phyloP scores from a whole-genome alignment of 139 green algal species.

The Chlorella sp. region DNA sequence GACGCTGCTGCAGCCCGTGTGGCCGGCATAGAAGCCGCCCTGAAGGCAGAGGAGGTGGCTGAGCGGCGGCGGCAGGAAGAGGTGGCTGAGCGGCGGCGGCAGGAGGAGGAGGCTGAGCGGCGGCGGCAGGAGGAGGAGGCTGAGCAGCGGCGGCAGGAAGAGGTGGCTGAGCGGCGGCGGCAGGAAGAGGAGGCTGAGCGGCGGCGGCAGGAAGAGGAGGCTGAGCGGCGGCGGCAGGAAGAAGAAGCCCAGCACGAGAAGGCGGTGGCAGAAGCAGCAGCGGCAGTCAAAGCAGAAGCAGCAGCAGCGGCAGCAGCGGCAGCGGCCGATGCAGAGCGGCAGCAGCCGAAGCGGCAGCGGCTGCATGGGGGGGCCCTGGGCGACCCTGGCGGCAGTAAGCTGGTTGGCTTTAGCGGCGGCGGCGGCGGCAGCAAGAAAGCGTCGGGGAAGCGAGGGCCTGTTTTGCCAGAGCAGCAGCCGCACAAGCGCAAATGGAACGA shows the following conservation, averaged over 20 bases:
- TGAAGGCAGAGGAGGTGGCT: neutral
- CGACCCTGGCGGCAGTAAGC: neutral
- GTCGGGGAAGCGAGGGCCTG: neutral
- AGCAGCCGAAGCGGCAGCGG: neutral
- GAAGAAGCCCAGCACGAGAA: neutral
- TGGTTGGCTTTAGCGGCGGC: neutral
- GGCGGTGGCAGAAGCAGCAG: neutral
- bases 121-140: conserved; percentile 1
- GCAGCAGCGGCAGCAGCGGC: neutral
- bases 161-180: neutral
- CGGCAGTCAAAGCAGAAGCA: conserved; percentile 1
- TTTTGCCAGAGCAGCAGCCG: too few species aligned
- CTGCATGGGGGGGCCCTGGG: neutral
- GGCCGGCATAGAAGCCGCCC: neutral
- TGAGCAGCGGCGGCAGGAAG: neutral
- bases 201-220: neutral
- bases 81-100: neutral
- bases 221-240: neutral
- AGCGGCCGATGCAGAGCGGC: neutral
- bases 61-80: neutral
- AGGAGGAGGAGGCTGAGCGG: neutral
- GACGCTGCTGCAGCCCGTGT: neutral
- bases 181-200: neutral
- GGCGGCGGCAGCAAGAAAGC: neutral
- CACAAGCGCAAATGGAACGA: too few species aligned